These are phyloP conservation scores for Mesostigma viride DNA, from an alignment of 139 green algal genomes.

Conservation along the genomic window DNA sequence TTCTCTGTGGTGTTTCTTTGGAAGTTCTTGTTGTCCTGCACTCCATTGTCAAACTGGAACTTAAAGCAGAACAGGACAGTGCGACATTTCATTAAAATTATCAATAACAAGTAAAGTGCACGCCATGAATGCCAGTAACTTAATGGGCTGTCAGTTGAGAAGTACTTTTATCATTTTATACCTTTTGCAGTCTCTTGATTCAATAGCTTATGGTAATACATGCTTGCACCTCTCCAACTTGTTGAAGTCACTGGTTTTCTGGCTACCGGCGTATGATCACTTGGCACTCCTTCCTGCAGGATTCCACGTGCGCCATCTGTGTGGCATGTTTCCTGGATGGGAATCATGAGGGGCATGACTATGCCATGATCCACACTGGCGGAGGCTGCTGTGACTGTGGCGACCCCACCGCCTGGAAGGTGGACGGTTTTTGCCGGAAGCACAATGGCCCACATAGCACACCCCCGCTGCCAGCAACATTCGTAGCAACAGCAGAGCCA, in stretches of 20 bases:
- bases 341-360: conserved; percentile 33
- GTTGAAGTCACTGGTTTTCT: background rate
- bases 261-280: background rate
- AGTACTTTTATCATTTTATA: no score
- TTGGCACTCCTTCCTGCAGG: no score
- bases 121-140: no score
- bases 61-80: no score
- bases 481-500: conserved; percentile 6
- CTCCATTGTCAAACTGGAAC: no score
- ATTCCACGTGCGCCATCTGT: conserved; percentile 33
- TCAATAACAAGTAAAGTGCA: no score
- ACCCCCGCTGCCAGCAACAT: conserved; percentile 12
- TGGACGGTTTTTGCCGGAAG: conserved; percentile 15
- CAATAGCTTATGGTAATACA: no score
- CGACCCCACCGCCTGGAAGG: conserved; percentile 27
- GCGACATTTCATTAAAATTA: no score
- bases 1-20: no score
- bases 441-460: conserved; percentile 9
- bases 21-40: no score
- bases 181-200: background rate
- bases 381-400: conserved; percentile 37
- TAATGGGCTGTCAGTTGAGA: no score
- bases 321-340: conserved; percentile 28
- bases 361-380: conserved; percentile 29
- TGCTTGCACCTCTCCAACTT: no score